These are phyloP conservation scores for Globisporangium spinosum DNA, from an alignment of 352 stramenopile genomes.

Conservation along the genomic window DNA sequence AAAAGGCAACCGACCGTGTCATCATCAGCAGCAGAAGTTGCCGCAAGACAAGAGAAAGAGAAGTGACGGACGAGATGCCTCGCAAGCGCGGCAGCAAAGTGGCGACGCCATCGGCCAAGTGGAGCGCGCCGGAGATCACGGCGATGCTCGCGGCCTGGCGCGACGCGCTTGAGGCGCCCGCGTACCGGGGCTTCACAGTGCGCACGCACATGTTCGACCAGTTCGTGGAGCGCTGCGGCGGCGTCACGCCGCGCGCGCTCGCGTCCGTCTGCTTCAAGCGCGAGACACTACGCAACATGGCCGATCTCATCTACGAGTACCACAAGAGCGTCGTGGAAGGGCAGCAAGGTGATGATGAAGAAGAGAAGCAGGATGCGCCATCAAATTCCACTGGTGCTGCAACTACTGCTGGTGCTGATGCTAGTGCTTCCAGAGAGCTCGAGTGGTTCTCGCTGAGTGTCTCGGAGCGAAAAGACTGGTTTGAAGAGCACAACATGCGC, in stretches of 20 bases:
- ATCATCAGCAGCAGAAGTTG: not conserved
- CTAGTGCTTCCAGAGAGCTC: not conserved
- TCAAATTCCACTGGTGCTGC: not conserved
- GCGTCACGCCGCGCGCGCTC: not conserved
- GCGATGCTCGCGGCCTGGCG: conserved; percentile 10
- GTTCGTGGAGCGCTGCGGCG: conserved; percentile 9
- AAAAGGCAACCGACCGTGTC: not conserved
- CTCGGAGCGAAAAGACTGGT: not conserved
- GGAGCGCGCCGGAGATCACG: conserved; percentile 3
- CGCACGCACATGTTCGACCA: conserved; percentile 9
- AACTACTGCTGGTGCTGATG: not conserved
- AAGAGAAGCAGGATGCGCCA: not conserved
- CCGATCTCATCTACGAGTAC: conserved; percentile 1
- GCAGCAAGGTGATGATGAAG: not conserved
- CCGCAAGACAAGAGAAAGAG: not conserved
- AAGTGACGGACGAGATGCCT: not conserved
- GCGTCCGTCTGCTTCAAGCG: not conserved
- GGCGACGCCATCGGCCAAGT: not conserved
- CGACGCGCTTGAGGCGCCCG: conserved; percentile 7
- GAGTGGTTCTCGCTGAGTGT: conserved; percentile 2
- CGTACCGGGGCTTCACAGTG: not conserved
- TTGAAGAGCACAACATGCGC: not conserved
- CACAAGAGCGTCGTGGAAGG: not conserved
- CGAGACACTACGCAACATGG: conserved; percentile 7
- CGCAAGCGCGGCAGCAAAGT: not conserved